Evolutionary conservation across 176 grass and related monocot species (phyloP), one percentile per base, ranked within the genome.

Genomic region (Panicum miliaceum): DNA sequence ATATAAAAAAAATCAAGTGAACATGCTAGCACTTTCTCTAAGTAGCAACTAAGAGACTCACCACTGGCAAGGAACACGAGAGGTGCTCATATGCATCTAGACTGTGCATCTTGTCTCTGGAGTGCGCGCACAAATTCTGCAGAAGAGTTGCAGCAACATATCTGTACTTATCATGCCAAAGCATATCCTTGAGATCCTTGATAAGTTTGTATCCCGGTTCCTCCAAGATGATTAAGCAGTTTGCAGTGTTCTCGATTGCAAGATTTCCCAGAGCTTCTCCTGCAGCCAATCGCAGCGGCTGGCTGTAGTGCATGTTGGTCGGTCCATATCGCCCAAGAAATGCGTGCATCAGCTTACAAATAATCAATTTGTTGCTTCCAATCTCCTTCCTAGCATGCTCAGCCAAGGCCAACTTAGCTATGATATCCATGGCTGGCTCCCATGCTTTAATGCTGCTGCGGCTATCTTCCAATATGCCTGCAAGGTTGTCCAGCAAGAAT

Each of bases 191-290:
- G 22, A 61, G 12, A 53, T 75, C 71, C 75, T 61, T 77, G 22
- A 61, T 15, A 43, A 60, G 36, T 43, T 77, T 5, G 16, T 43
- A 61, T 27, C 75, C 36, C 2, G 12, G 26, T 51, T 73, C 71
- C 19, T 29, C 46, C 14, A 73, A 20, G 46, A 73, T 73, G 1
- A 18, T 3, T 27, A 27, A 73, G 71, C 71, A 73, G 26, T 51
- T 73, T 52, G 2, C 25, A 52, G 71, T 19, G 71, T 29, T 51
- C 6, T 19, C 48, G 2, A 35, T 35, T 34, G 71, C 71, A 50
- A 74, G 48, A n/a, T 52, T 74, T 53, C 47, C 25, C 27, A 53
- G 15, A 53, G 71, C 71, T 74, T 53, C 15, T 8, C 71, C 71
- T 34, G 26, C 71, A 29, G 27, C 15, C 27, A 35, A 19, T 74